Percentiles rank a stretch among this genome's conserved stretches.
phyloP scores from a whole-genome alignment of 1,139 yeast genomes.

The Kodamaea plutei region DNA sequence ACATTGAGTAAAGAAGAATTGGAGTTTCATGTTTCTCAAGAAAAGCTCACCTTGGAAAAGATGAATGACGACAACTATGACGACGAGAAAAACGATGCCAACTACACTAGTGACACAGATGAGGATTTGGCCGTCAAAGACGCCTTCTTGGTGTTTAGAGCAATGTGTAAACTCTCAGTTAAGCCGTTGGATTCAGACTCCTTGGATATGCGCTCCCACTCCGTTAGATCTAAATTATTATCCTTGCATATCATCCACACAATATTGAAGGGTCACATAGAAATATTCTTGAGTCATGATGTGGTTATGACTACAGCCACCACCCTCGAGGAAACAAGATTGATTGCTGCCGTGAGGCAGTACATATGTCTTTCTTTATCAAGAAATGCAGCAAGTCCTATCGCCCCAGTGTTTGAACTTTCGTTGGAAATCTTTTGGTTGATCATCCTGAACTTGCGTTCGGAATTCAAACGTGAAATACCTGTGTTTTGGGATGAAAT shows the following conservation, averaged over 20 bases:
- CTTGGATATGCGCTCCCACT: constrained; percentile 84
- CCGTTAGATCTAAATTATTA: constrained; percentile 84
- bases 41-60: constrained; percentile 55
- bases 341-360: constrained; percentile 80
- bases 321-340: constrained; percentile 56
- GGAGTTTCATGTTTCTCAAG: constrained; percentile 8
- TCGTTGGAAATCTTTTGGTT: constrained; percentile 93
- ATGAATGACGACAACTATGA: constrained; percentile 49
- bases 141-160: constrained; percentile 87
- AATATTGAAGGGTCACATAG: constrained; percentile 79
- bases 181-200: constrained; percentile 69
- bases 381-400: constrained; percentile 87
- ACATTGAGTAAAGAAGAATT: constrained; percentile 19
- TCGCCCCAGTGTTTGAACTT: constrained; percentile 89
- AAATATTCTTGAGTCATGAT: constrained; percentile 66
- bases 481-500: constrained; percentile 92
- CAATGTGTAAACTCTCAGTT: constrained; percentile 89
- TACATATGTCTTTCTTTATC: constrained; percentile 79
- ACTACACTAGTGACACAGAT: constrained; percentile 42
- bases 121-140: constrained; percentile 77
- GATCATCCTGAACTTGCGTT: constrained; percentile 73
- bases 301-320: constrained; percentile 57
- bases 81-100: constrained; percentile 48
- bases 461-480: constrained; percentile 85
- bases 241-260: constrained; percentile 87